Evolutionary conservation across 257 asterid species (phyloP).

Genomic region (Fraxinus cuspidata): DNA sequence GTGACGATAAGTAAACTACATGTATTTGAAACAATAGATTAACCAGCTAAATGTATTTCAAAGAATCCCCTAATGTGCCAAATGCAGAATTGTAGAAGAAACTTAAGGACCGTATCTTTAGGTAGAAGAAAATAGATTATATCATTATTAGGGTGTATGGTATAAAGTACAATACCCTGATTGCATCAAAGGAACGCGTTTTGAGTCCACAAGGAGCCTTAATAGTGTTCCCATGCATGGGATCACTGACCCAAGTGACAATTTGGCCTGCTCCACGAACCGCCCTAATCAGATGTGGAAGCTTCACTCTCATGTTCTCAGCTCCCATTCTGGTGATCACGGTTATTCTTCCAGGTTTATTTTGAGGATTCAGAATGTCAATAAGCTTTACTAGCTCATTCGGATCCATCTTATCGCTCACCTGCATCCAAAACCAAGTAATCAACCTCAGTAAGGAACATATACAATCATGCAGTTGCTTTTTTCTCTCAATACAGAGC

Average conservation of each 20-base stretch:
- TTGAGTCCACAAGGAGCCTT: background rate
- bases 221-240: background rate
- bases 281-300: background rate
- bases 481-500: background rate
- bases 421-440: background rate
- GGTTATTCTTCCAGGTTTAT: conserved; percentile 17
- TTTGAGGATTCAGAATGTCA: conserved; percentile 20
- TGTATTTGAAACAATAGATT: too few species aligned
- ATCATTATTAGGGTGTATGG: too few species aligned
- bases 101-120: too few species aligned
- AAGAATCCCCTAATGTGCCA: too few species aligned
- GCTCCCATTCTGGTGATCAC: background rate
- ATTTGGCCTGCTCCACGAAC: background rate
- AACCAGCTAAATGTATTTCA: too few species aligned
- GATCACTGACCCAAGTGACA: background rate
- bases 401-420: conserved; percentile 13
- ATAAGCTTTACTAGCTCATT: conserved; percentile 14
- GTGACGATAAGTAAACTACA: too few species aligned
- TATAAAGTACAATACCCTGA: background rate
- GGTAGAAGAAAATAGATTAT: too few species aligned
- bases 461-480: background rate
- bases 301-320: background rate
- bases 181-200: conserved; percentile 16
- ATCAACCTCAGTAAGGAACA: background rate
- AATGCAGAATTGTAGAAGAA: too few species aligned